Evolutionary conservation across 2,329 filamentous ascomycete species (phyloP).

Genomic region (Phoma sp.): DNA sequence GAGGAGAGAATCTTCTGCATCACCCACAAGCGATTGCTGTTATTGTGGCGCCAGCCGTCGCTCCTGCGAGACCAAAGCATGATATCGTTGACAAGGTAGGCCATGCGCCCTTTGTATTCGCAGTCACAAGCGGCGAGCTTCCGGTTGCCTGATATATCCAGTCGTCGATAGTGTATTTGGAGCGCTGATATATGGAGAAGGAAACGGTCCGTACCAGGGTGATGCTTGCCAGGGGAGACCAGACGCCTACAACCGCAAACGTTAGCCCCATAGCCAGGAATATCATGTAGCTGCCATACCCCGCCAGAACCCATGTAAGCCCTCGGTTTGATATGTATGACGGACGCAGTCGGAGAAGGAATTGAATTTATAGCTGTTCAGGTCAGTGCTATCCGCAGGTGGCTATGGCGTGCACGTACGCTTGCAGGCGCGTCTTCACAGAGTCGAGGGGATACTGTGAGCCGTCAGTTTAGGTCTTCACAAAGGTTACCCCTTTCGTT

Average conservation of each 20-base stretch:
- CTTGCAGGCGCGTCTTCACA: constrained; percentile 89
- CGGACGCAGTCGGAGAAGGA: constrained; percentile 76
- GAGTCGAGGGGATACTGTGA: constrained; percentile 79
- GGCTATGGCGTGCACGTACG: constrained; percentile 46
- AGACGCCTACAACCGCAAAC: constrained; percentile 61
- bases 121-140: constrained; percentile 74
- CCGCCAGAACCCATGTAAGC: constrained; percentile 58
- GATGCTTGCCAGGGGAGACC: constrained; percentile 79
- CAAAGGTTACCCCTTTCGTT: no score
- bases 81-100: constrained; percentile 75
- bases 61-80: constrained; percentile 79
- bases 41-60: constrained; percentile 78
- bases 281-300: constrained; percentile 50
- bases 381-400: constrained; percentile 22
- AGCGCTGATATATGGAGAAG: constrained; percentile 79
- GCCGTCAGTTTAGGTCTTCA: constrained; percentile 25
- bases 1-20: background rate
- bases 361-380: constrained; percentile 68
- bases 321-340: constrained; percentile 70
- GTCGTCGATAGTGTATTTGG: constrained; percentile 74
- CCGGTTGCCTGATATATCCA: constrained; percentile 70
- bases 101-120: constrained; percentile 71
- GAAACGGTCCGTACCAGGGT: constrained; percentile 78
- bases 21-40: constrained; percentile 74
- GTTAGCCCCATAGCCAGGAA: constrained; percentile 18